Conservation (phyloP, 768 basidiomycete species). For the Scleroderma bovista region DNA sequence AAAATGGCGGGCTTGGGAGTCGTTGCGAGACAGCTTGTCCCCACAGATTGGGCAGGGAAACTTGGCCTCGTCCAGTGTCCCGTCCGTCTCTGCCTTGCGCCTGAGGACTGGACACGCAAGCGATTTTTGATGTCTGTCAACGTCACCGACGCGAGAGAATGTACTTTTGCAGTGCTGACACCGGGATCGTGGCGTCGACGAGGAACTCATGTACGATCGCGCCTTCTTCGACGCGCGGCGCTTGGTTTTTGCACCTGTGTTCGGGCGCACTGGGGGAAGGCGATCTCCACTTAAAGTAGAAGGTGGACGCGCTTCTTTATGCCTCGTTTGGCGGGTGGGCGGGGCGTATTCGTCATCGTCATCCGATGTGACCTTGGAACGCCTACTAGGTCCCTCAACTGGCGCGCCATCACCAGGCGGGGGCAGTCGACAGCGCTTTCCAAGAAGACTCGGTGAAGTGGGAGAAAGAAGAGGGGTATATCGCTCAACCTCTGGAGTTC, state of each 20-base stretch:
- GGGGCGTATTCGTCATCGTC: constrained; percentile 1
- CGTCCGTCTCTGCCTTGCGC: neutral
- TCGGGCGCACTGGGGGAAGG: neutral
- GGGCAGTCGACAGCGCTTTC: constrained; percentile 10
- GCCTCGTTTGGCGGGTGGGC: neutral
- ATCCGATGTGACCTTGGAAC: constrained; percentile 4
- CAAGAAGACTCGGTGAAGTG: neutral
- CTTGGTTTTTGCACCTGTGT: neutral
- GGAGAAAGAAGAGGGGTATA: neutral
- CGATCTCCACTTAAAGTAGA: neutral
- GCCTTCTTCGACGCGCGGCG: neutral
- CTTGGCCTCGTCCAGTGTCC: neutral
- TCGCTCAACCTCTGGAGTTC: neutral
- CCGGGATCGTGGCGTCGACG: neutral
- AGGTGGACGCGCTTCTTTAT: neutral
- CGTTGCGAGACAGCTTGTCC: neutral
- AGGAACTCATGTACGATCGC: neutral
- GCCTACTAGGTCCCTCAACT: constrained; percentile 2
- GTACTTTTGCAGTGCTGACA: neutral
- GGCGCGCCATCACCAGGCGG: constrained; percentile 2
- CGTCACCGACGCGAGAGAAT: constrained; percentile 1
- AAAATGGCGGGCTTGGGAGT: neutral
- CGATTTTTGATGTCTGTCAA: neutral
- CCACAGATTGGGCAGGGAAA: neutral
- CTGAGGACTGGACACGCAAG: neutral